Conservation (phyloP, 1,139 yeast species). For the Sugiyamaella xylanicola region DNA sequence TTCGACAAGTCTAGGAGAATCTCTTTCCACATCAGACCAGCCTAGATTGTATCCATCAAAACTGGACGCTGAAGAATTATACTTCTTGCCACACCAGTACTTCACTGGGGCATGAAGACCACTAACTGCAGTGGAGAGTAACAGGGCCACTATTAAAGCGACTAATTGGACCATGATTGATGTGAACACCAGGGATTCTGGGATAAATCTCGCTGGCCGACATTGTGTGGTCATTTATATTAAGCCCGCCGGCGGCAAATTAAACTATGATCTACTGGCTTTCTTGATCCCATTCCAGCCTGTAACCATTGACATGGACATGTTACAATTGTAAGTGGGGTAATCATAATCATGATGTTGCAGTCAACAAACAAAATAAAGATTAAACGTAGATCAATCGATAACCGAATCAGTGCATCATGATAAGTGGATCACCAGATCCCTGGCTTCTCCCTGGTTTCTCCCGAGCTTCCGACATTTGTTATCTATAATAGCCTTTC, state of each 20-base stretch:
- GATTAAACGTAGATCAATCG: too few relatives aligned
- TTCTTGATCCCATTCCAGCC: background rate
- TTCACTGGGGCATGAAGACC: slow-evolving; percentile 21
- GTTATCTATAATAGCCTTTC: too few relatives aligned
- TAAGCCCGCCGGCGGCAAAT: background rate
- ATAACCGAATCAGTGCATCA: background rate
- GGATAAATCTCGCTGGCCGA: too few relatives aligned
- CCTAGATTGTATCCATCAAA: slow-evolving; percentile 24
- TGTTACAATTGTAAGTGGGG: background rate
- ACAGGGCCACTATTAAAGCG: background rate
- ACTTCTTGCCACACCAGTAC: slow-evolving; percentile 26
- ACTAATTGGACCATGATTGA: slow-evolving; percentile 5
- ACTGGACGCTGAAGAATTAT: slow-evolving; percentile 21
- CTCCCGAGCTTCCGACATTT: too few relatives aligned
- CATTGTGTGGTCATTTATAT: too few relatives aligned
- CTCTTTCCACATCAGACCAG: slow-evolving; percentile 20
- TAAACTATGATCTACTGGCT: background rate
- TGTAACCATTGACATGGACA: background rate
- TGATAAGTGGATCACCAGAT: too few relatives aligned
- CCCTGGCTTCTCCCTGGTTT: too few relatives aligned
- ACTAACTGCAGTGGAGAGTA: background rate
- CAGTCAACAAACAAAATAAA: background rate
- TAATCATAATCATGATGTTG: background rate
- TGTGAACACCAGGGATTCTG: too few relatives aligned
- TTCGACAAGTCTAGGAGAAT: slow-evolving; percentile 20